Evolutionary conservation across 257 asterid genomes (phyloP).

Genomic region (Solanum boliviense): DNA sequence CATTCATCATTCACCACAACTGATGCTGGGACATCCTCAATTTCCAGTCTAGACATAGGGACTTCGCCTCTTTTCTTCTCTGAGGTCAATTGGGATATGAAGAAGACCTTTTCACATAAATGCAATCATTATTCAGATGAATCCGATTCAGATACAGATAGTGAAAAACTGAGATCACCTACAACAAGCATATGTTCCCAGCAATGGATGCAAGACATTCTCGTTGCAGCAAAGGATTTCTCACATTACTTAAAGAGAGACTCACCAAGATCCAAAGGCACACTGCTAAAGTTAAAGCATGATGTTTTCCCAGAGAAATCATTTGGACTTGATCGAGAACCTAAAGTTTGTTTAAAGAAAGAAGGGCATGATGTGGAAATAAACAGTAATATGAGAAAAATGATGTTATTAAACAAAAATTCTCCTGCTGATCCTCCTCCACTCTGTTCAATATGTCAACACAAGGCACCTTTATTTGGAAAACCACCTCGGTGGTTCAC

Average conservation of each 20-base stretch:
- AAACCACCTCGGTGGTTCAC: conserved; percentile 62
- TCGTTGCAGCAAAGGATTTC: conserved; percentile 38
- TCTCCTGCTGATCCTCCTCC: conserved; percentile 66
- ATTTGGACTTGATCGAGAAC: conserved; percentile 4
- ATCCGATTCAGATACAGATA: conserved; percentile 49
- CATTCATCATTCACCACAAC: conserved; percentile 24
- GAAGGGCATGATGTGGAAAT: conserved; percentile 5
- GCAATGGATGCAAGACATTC: conserved; percentile 42
- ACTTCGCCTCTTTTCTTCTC: conserved; percentile 36
- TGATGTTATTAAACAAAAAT: conserved; percentile 30
- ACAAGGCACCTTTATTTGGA: conserved; percentile 67
- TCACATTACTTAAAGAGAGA: conserved; percentile 23
- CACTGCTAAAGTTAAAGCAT: conserved; percentile 13
- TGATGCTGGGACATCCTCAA: conserved; percentile 37
- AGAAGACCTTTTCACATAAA: conserved; percentile 14
- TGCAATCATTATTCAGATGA: conserved; percentile 15
- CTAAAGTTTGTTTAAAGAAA: conserved; percentile 5
- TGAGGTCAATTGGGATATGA: conserved; percentile 36
- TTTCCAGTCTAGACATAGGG: conserved; percentile 42
- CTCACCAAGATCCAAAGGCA: conserved; percentile 14
- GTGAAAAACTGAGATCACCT: conserved; percentile 39
- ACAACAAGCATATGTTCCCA: conserved; percentile 43
- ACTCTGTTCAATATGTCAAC: conserved; percentile 70
- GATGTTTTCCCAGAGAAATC: conserved; percentile 5
- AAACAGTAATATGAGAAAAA: conserved; percentile 43